phyloP scores from a whole-genome alignment of 495 filamentous ascomycete species.

The Pseudevernia furfuracea region DNA sequence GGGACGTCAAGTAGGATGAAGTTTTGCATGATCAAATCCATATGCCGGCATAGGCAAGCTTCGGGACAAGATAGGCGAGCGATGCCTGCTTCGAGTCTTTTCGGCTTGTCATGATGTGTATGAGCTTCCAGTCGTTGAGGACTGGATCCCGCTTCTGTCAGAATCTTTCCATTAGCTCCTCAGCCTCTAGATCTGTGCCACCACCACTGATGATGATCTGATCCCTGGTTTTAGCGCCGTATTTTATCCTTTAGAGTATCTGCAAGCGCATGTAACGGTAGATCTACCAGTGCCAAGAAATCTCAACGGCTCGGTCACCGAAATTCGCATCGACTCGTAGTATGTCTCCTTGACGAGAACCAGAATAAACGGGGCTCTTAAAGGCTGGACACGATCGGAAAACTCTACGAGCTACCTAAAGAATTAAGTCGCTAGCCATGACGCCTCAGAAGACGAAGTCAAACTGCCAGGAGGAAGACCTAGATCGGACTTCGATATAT shows the following conservation, averaged over 20 bases:
- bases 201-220: too few species aligned
- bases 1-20: neutral
- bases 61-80: neutral
- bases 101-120: neutral
- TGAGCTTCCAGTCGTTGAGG: neutral
- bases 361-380: neutral
- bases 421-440: neutral
- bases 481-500: neutral
- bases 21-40: neutral
- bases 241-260: neutral
- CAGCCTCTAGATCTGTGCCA: too few species aligned
- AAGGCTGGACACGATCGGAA: neutral
- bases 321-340: neutral
- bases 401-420: neutral
- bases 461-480: neutral
- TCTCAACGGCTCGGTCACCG: neutral
- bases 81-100: neutral
- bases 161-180: neutral
- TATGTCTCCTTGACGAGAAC: neutral
- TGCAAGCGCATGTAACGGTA: neutral
- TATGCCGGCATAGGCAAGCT: neutral
- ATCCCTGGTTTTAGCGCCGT: neutral
- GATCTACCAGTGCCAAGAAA: neutral
- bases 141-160: neutral
- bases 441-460: neutral